A percentile compares a stretch with the other conserved stretches of the same genome.
Evolutionary conservation across 208 protist species (phyloP).

Genomic region (Porcisia hertigi): DNA sequence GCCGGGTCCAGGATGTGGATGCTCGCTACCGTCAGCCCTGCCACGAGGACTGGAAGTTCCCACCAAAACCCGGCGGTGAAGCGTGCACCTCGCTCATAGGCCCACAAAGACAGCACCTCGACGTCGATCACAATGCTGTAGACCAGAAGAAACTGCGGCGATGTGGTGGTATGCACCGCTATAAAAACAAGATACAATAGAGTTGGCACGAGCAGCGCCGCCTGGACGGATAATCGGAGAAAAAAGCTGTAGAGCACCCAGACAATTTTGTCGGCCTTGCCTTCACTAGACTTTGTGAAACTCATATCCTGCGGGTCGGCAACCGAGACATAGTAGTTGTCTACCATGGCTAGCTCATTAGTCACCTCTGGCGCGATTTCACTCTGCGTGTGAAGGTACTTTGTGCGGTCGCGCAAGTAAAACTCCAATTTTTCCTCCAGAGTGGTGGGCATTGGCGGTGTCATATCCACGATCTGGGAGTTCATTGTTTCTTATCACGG

Average conservation of each 20-base stretch:
- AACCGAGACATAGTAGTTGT: slow-evolving; percentile 70
- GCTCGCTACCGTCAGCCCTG: slow-evolving; percentile 5
- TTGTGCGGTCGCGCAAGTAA: slow-evolving; percentile 35
- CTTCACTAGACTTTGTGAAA: slow-evolving; percentile 22
- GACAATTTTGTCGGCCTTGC: slow-evolving; percentile 2
- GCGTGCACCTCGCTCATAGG: slow-evolving; percentile 28
- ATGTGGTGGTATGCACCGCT: slow-evolving; percentile 14
- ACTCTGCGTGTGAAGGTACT: slow-evolving; percentile 31
- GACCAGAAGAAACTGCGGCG: slow-evolving; percentile 28
- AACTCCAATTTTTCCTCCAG: slow-evolving; percentile 21
- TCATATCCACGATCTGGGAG: slow-evolving; percentile 8
- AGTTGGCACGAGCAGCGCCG: slow-evolving; percentile 33
- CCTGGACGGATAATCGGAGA: slow-evolving; percentile 40
- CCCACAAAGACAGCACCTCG: slow-evolving; percentile 32
- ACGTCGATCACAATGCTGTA: slow-evolving; percentile 25
- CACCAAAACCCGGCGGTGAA: slow-evolving; percentile 22
- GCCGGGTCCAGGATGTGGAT: slow-evolving; percentile 12
- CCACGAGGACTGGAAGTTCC: slow-evolving; percentile 15
- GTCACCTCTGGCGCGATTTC: slow-evolving; percentile 37
- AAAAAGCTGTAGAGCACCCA: slow-evolving; percentile 20
- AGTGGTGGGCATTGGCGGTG: slow-evolving; percentile 14
- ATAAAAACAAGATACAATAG: slow-evolving; percentile 40
- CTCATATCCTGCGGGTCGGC: slow-evolving; percentile 43
- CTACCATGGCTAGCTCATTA: slow-evolving; percentile 25
- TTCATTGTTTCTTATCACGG: background rate